These are phyloP conservation scores for Leccinum subgranulosum DNA, from an alignment of 768 basidiomycete species.

Conservation along the genomic window DNA sequence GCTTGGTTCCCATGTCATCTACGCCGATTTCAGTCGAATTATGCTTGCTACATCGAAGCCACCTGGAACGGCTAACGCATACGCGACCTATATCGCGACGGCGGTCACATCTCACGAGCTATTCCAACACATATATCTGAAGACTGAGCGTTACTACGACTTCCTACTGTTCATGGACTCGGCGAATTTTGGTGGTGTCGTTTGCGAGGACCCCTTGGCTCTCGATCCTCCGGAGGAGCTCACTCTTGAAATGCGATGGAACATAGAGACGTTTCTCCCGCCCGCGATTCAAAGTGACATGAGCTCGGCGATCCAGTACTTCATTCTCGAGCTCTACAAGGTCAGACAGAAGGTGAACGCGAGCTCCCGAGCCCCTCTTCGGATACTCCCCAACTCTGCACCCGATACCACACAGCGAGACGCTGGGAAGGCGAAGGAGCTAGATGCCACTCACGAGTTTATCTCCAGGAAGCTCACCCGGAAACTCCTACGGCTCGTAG, in stretches of 20 bases:
- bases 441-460: slow-evolving; percentile 67
- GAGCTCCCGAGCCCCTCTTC: slow-evolving; percentile 64
- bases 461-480: slow-evolving; percentile 79
- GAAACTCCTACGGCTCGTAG: slow-evolving; percentile 68
- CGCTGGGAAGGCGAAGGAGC: slow-evolving; percentile 63
- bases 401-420: slow-evolving; percentile 68
- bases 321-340: slow-evolving; percentile 81
- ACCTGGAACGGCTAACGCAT: slow-evolving; percentile 91
- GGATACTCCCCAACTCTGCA: slow-evolving; percentile 61
- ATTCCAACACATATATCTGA: slow-evolving; percentile 88
- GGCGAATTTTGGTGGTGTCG: slow-evolving; percentile 86
- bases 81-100: slow-evolving; percentile 91
- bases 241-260: slow-evolving; percentile 84
- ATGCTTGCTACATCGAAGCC: slow-evolving; percentile 94
- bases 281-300: slow-evolving; percentile 79
- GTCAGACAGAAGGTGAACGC: slow-evolving; percentile 63
- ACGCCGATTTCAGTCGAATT: slow-evolving; percentile 90
- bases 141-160: slow-evolving; percentile 88
- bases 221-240: slow-evolving; percentile 67
- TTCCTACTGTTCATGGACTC: slow-evolving; percentile 94
- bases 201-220: slow-evolving; percentile 77
- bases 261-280: slow-evolving; percentile 87
- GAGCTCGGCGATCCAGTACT: slow-evolving; percentile 66
- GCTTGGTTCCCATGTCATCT: slow-evolving; percentile 88
- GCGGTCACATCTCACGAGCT: slow-evolving; percentile 94